Evolutionary conservation across 106 monocot genomes (phyloP).

Genomic region (Dendrobium officinale): DNA sequence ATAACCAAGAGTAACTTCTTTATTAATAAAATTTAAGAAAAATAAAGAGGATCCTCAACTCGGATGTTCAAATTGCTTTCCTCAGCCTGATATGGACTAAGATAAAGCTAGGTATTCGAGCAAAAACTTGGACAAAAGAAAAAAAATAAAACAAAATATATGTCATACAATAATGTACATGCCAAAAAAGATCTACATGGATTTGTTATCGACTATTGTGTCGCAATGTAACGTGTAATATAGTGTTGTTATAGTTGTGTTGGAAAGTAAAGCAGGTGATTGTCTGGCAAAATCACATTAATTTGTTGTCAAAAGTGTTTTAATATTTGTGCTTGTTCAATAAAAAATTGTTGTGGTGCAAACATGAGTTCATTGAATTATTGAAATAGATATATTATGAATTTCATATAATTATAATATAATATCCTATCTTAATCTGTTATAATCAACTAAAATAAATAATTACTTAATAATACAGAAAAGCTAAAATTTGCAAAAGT

Average conservation of each 20-base stretch:
- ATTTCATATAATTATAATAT: neutral
- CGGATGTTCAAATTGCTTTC: neutral
- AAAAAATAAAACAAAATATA: neutral
- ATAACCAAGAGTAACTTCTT: neutral
- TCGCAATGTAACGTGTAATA: neutral
- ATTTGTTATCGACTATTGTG: neutral
- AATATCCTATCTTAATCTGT: neutral
- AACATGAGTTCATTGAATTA: neutral
- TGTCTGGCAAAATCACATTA: neutral
- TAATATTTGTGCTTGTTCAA: neutral
- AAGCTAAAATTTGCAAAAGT: no score
- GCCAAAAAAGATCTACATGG: neutral
- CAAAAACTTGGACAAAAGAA: neutral
- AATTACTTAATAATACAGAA: neutral
- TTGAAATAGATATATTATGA: neutral
- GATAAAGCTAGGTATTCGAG: neutral
- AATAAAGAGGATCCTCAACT: neutral
- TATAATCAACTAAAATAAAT: neutral
- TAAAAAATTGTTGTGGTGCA: neutral
- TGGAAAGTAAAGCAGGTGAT: neutral
- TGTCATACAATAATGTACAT: neutral
- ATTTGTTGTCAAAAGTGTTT: neutral
- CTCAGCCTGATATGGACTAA: neutral
- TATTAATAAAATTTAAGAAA: neutral
- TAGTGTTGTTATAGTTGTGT: neutral